Percentiles rank a stretch among this genome's conserved stretches.
Evolutionary conservation across 202 grass and related monocot species (phyloP).

Genomic region (Tripidium arundinaceum): DNA sequence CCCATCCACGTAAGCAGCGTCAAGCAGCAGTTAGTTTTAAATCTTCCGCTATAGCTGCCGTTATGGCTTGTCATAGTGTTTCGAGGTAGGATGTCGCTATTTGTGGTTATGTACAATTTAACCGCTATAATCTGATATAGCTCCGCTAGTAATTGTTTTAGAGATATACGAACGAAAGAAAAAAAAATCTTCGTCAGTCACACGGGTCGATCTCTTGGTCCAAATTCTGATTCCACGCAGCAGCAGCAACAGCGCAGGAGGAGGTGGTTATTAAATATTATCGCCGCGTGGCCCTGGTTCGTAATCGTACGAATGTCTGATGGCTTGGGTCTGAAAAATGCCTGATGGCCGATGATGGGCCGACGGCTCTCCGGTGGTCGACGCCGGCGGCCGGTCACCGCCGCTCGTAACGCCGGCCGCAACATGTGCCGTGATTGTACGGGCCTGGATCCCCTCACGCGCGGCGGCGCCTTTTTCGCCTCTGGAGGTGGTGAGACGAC

Average conservation of each 20-base stretch:
- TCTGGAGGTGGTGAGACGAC: neutral
- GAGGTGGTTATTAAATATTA: no score
- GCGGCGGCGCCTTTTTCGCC: neutral
- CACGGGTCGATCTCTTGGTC: neutral
- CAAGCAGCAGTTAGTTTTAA: neutral
- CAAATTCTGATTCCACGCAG: no score
- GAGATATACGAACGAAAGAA: neutral
- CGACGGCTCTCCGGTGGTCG: no score
- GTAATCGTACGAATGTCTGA: neutral
- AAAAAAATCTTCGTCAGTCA: neutral
- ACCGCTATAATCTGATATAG: no score
- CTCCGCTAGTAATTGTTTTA: no score
- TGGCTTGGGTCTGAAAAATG: neutral
- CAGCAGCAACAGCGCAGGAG: no score
- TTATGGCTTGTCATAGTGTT: no score
- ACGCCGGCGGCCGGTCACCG: neutral
- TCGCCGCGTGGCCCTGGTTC: neutral
- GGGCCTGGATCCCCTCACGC: neutral
- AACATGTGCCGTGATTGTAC: neutral
- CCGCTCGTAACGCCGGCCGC: neutral
- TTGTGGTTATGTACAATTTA: no score
- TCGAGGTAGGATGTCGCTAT: no score
- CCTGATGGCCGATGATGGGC: neutral
- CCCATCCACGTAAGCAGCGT: neutral
- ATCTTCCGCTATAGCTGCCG: no score